Evolutionary conservation across 2,329 filamentous ascomycete species (phyloP), one percentile per base, ranked within the genome.

Genomic region (Sarocladium oryzae): DNA sequence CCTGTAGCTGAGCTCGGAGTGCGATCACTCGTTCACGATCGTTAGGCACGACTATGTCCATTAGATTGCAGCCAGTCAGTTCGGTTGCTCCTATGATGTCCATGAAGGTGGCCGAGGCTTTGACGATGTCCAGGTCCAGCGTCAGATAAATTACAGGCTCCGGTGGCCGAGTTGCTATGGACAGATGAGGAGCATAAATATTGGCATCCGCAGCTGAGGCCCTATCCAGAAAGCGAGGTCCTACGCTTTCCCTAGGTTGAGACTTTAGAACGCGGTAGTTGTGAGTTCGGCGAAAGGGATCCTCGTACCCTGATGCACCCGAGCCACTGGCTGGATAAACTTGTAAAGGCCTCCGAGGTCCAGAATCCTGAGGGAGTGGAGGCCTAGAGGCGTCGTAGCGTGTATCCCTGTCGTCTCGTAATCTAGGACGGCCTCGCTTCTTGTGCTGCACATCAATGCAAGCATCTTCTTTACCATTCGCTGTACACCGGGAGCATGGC

Each of bases 371-470:
- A 10, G 69, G 65, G 54, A 72, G 71, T 41, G 71, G 66, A 53
- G 72, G 74, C 53, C 75, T 71, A 2, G 72, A 63, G 15, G 70
- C 63, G 53, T 84, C 81, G 58, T 78, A 83, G 56, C 80, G 74
- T 46, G 75, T 62, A 56, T 85, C 81, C 58, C 79, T 73, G 54
- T 88, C 85, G 62, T 92, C 88, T 59, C 88, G 81, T 57, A 93
- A 72, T 56, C 88, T 78, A 54, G 88, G 88, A 46, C 88, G 78
- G 37, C 88, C 88, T 59, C 88, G 75, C 66, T 92, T 93, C 68
- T 92, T 93, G 68, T 93, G 88, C 62, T 89, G 85, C 30, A 93
- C 88, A 66, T 93, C 88, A 59, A 89, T 75, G 63, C 88, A 93
- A 7, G 84, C 77, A 53, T 90, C 86, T 73, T 92, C 76, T 61